Conservation (phyloP, 2,329 filamentous ascomycete genomes). For the Apiospora hydei region DNA sequence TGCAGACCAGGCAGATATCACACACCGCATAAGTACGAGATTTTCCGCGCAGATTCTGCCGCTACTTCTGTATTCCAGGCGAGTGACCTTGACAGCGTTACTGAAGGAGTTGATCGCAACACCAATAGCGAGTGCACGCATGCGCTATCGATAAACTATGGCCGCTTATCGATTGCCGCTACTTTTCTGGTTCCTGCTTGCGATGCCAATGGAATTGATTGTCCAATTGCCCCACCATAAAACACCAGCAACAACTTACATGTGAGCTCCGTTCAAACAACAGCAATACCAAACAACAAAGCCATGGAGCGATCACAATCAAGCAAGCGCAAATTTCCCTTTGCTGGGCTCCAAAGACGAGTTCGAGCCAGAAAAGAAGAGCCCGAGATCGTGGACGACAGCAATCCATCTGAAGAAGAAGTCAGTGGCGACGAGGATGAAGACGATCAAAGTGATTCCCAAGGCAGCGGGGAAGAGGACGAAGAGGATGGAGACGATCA, state of each 20-base stretch:
- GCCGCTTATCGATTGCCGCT: conserved; percentile 11
- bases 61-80: neutral
- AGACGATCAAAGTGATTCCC: conserved; percentile 42
- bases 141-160: conserved; percentile 13
- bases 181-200: neutral
- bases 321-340: conserved; percentile 51
- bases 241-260: neutral
- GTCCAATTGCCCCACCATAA: conserved; percentile 21
- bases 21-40: neutral
- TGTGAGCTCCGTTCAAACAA: neutral
- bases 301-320: conserved; percentile 36
- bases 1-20: neutral
- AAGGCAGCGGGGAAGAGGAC: conserved; percentile 39
- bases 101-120: neutral
- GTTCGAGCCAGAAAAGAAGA: conserved; percentile 52
- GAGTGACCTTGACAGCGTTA: neutral
- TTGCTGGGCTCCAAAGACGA: conserved; percentile 48
- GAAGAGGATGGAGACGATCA: conserved; percentile 35
- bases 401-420: conserved; percentile 35
- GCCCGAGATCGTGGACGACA: conserved; percentile 47
- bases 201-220: neutral
- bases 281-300: conserved; percentile 13
- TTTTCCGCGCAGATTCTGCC: neutral
- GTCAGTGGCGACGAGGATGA: conserved; percentile 36
- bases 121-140: neutral